A percentile compares a stretch with the other conserved stretches of the same genome.
These are phyloP conservation scores for Euphrasia arctica DNA, from an alignment of 305 asterid species.

Conservation along the genomic window DNA sequence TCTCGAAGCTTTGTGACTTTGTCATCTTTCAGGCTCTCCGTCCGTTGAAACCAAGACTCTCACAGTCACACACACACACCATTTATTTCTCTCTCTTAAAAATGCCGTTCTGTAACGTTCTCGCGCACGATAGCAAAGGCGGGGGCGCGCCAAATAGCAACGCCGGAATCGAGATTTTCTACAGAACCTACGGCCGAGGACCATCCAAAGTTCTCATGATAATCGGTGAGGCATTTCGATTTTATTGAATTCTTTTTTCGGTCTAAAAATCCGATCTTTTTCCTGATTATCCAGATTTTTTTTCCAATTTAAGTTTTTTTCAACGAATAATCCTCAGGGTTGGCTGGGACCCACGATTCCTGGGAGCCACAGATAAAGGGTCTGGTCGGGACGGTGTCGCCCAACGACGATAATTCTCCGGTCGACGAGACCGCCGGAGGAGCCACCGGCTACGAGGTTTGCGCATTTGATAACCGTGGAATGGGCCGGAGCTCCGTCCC, in stretches of 20 bases:
- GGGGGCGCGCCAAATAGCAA: constrained; percentile 32
- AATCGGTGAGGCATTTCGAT: constrained; percentile 53
- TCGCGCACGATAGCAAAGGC: constrained; percentile 34
- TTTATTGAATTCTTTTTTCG: neutral
- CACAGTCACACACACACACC: too few species aligned
- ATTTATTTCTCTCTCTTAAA: neutral
- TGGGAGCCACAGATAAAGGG: constrained; percentile 84
- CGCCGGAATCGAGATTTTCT: constrained; percentile 61
- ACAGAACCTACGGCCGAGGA: constrained; percentile 79
- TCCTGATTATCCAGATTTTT: neutral
- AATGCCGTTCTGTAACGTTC: constrained; percentile 80
- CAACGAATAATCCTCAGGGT: constrained; percentile 47
- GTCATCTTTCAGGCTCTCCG: too few species aligned
- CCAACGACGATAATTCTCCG: constrained; percentile 59
- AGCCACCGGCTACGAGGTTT: constrained; percentile 55
- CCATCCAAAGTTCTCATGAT: constrained; percentile 82
- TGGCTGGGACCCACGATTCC: constrained; percentile 91
- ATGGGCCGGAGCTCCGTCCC: constrained; percentile 96
- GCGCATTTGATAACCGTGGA: constrained; percentile 96
- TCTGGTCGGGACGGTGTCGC: constrained; percentile 58
- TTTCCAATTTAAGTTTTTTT: neutral
- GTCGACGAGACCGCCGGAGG: constrained; percentile 34
- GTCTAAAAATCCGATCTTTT: neutral
- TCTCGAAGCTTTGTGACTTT: too few species aligned
- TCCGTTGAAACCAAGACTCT: too few species aligned